A percentile compares a stretch with the other conserved stretches of the same genome.
Evolutionary conservation across 306 rosid species (phyloP).

Genomic region (Abrus precatorius): DNA sequence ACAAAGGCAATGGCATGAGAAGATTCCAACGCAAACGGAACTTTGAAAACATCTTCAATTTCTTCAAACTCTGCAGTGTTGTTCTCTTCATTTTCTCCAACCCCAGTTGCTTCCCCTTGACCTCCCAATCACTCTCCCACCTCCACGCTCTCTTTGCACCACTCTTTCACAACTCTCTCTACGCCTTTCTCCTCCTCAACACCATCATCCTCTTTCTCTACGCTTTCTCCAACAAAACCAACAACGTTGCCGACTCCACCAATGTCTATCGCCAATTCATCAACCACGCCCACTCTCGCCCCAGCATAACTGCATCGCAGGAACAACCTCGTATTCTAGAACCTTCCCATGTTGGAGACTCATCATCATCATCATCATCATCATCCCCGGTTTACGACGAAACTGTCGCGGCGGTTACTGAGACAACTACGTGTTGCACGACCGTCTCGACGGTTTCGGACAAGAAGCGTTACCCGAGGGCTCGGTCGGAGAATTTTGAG

Average conservation of each 20-base stretch:
- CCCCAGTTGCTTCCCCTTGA: conserved; percentile 51
- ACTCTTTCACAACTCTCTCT: conserved; percentile 56
- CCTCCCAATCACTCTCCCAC: neutral
- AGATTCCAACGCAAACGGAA: conserved; percentile 45
- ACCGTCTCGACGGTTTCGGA: conserved; percentile 10
- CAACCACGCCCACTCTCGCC: neutral
- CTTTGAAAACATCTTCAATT: conserved; percentile 42
- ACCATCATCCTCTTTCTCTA: conserved; percentile 61
- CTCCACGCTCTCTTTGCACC: neutral
- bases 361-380: no score
- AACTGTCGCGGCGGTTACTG: conserved; percentile 47
- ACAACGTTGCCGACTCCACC: neutral
- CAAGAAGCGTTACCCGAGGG: conserved; percentile 58
- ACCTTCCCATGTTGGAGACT: neutral
- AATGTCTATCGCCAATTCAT: conserved; percentile 45
- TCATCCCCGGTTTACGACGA: neutral
- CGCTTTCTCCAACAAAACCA: conserved; percentile 45
- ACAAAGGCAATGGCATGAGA: conserved; percentile 54
- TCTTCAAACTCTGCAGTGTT: conserved; percentile 40
- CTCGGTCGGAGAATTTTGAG: conserved; percentile 59
- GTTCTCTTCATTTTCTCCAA: conserved; percentile 47
- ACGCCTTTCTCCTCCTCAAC: conserved; percentile 57
- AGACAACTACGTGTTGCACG: conserved; percentile 33
- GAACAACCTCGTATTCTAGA: neutral
- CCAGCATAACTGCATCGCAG: neutral